phyloP scores from a whole-genome alignment of 2,329 filamentous ascomycete genomes.

The Rhinocladiella mackenziei region DNA sequence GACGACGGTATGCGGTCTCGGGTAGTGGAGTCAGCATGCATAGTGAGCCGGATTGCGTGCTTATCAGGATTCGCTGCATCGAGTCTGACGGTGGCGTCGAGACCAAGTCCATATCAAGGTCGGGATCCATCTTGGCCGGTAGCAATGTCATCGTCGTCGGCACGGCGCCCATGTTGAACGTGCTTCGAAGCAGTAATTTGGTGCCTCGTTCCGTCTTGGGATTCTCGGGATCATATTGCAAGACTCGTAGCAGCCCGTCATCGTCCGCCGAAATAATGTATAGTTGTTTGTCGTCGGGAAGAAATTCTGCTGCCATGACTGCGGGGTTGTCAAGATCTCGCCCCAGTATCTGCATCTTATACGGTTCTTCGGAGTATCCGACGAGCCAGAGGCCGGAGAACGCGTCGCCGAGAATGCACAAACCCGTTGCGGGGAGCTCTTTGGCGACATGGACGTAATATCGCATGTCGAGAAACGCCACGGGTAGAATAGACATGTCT shows the following conservation, averaged over 20 bases:
- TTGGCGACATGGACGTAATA: conserved; percentile 86
- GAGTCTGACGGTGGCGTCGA: neutral
- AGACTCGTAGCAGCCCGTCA: conserved; percentile 78
- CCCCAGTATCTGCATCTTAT: conserved; percentile 88
- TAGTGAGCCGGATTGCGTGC: conserved; percentile 71
- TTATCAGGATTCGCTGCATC: conserved; percentile 50
- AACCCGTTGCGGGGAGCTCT: conserved; percentile 74
- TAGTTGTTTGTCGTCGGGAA: conserved; percentile 78
- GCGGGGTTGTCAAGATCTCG: conserved; percentile 77
- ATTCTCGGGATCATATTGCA: conserved; percentile 95
- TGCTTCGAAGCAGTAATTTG: conserved; percentile 77
- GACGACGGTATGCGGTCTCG: conserved; percentile 76
- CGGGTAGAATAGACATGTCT: conserved; percentile 84
- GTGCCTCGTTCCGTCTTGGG: conserved; percentile 89
- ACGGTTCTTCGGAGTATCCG: conserved; percentile 94
- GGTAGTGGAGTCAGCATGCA: conserved; percentile 71
- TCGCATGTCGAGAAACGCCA: conserved; percentile 97
- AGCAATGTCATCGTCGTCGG: conserved; percentile 72
- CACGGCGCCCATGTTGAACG: conserved; percentile 81
- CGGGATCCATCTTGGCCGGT: conserved; percentile 47
- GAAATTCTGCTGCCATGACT: conserved; percentile 76
- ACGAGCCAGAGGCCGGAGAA: conserved; percentile 95
- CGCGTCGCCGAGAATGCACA: conserved; percentile 83
- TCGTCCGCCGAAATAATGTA: conserved; percentile 79
- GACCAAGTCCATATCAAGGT: conserved; percentile 32